Conservation (phyloP, 176 grass and related monocot genomes). For the Lolium rigidum region DNA sequence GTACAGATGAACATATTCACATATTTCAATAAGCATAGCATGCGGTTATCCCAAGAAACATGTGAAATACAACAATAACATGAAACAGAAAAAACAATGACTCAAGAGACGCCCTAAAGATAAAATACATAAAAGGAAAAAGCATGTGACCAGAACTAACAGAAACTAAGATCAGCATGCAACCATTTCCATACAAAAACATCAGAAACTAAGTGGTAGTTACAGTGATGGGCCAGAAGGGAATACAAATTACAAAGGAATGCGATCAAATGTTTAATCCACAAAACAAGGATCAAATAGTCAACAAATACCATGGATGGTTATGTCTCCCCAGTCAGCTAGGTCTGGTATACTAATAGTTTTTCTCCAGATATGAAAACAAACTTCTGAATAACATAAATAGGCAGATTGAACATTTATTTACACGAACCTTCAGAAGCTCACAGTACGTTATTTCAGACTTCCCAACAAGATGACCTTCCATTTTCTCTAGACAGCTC, state of each 20-base stretch:
- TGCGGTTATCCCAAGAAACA: slow-evolving; percentile 22
- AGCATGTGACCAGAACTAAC: background rate
- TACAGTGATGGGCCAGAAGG: slow-evolving; percentile 20
- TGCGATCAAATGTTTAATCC: slow-evolving; percentile 1
- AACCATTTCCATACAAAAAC: slow-evolving; percentile 20
- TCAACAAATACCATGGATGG: slow-evolving; percentile 3
- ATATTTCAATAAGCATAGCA: slow-evolving; percentile 11
- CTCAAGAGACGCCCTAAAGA: background rate
- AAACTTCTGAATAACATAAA: slow-evolving; percentile 27
- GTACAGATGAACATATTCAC: slow-evolving; percentile 18
- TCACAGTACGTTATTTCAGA: slow-evolving; percentile 85
- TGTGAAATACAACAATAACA: slow-evolving; percentile 25
- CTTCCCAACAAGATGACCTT: slow-evolving; percentile 71
- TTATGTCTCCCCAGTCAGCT: slow-evolving; percentile 1
- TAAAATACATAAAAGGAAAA: slow-evolving; percentile 20
- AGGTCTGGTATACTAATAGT: slow-evolving; percentile 16
- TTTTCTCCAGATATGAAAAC: slow-evolving; percentile 28
- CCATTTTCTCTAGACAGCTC: slow-evolving; percentile 80
- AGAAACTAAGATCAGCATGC: slow-evolving; percentile 16
- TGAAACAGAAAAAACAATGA: background rate
- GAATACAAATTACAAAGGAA: slow-evolving; percentile 30
- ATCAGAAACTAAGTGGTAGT: background rate
- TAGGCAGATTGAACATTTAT: slow-evolving; percentile 29
- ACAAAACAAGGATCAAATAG: slow-evolving; percentile 25
- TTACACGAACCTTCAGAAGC: slow-evolving; percentile 80